Evolutionary conservation across 208 protist species (phyloP).

Genomic region (Crithidia fasciculata): DNA sequence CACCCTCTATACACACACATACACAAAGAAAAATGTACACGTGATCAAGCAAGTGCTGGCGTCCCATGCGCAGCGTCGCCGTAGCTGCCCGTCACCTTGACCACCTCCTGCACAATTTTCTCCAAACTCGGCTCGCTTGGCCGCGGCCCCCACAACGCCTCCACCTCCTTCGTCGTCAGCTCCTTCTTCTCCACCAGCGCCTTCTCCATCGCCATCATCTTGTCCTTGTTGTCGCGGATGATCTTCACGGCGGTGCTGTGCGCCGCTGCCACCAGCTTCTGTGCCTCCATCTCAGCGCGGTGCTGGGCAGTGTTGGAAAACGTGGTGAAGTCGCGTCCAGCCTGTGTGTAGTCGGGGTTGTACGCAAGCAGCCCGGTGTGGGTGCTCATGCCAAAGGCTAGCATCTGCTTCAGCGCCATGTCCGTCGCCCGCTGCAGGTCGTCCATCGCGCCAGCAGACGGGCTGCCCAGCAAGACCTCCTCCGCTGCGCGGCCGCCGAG

Average conservation of each 20-base stretch:
- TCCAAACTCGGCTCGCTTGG: slow-evolving; percentile 68
- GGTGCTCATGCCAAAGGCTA: slow-evolving; percentile 86
- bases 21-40: too few species aligned
- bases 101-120: slow-evolving; percentile 48
- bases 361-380: slow-evolving; percentile 79
- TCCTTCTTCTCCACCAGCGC: slow-evolving; percentile 85
- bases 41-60: background rate
- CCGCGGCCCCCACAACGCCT: slow-evolving; percentile 72
- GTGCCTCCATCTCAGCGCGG: slow-evolving; percentile 75
- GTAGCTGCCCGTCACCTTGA: slow-evolving; percentile 19
- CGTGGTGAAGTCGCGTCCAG: slow-evolving; percentile 78
- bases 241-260: slow-evolving; percentile 64
- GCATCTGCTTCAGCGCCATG: slow-evolving; percentile 83
- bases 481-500: slow-evolving; percentile 87
- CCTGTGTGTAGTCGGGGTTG: slow-evolving; percentile 82
- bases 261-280: slow-evolving; percentile 70
- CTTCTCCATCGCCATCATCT: slow-evolving; percentile 56
- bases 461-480: slow-evolving; percentile 84
- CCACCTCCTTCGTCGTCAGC: slow-evolving; percentile 70
- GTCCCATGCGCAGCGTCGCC: background rate
- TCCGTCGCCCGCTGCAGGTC: slow-evolving; percentile 88
- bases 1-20: too few species aligned
- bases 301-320: slow-evolving; percentile 85
- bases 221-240: slow-evolving; percentile 55
- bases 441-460: slow-evolving; percentile 91